phyloP scores from a whole-genome alignment of 106 monocot genomes.

The Dendrobium chrysotoxum region DNA sequence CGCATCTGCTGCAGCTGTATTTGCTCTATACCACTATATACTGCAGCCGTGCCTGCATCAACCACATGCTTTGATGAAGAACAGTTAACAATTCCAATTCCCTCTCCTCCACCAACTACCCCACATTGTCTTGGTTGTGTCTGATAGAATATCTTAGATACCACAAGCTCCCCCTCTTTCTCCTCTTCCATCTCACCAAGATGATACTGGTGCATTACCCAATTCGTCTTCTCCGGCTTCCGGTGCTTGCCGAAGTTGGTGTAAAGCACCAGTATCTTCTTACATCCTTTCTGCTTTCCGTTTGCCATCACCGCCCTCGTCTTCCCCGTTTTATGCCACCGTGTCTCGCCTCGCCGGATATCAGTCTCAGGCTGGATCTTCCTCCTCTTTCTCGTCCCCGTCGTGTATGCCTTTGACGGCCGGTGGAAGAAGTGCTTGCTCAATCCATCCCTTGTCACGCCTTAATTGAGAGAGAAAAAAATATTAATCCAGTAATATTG shows the following conservation, averaged over 20 bases:
- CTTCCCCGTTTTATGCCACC: constrained; percentile 97
- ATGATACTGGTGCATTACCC: constrained; percentile 99
- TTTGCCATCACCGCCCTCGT: constrained; percentile 66
- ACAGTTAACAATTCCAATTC: constrained; percentile 23
- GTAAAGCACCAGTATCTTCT: constrained; percentile 88
- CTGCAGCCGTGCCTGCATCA: constrained; percentile 22
- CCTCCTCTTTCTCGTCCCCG: constrained; percentile 41
- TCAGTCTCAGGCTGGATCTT: constrained; percentile 36
- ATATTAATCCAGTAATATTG: no score
- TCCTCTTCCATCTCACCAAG: constrained; percentile 77
- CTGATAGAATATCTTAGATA: constrained; percentile 98
- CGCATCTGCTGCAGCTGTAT: no score
- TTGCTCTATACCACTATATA: constrained; percentile 11
- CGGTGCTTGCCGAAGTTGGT: constrained; percentile 86
- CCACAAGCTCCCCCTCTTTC: constrained; percentile 92
- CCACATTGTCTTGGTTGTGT: constrained; percentile 87
- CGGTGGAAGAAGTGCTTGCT: constrained; percentile 61
- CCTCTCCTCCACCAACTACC: constrained; percentile 24
- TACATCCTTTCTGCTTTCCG: constrained; percentile 78
- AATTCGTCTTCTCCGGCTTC: constrained; percentile 92
- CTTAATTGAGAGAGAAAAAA: constrained; percentile 5
- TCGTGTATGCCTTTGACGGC: constrained; percentile 53
- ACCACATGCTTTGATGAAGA: constrained; percentile 41
- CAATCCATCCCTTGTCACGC: constrained; percentile 35
- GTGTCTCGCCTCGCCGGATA: constrained; percentile 48